phyloP scores from a whole-genome alignment of 2,329 filamentous ascomycete species.

The Cordyceps pruinosa region DNA sequence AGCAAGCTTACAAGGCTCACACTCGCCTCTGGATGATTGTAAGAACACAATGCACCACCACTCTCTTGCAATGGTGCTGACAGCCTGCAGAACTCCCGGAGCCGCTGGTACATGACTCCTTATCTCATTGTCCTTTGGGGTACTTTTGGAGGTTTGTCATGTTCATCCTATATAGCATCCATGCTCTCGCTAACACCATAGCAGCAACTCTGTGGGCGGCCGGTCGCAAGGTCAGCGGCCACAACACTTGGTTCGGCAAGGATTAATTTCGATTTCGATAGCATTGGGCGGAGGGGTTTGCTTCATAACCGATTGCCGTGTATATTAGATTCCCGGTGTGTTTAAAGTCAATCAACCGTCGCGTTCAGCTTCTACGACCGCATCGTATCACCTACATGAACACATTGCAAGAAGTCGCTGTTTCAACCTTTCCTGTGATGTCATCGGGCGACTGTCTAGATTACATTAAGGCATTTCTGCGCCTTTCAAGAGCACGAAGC shows the following conservation, averaged over 20 bases:
- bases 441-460: slow-evolving; percentile 13
- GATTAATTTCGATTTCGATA: slow-evolving; percentile 29
- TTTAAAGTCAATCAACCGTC: background rate
- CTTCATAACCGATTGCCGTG: background rate
- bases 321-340: slow-evolving; percentile 2
- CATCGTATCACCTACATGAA: background rate
- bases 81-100: slow-evolving; percentile 52
- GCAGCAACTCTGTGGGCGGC: slow-evolving; percentile 62
- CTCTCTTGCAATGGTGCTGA: slow-evolving; percentile 9
- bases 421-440: background rate
- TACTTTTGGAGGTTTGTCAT: slow-evolving; percentile 51
- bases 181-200: slow-evolving; percentile 15
- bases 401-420: background rate
- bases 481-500: background rate
- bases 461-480: slow-evolving; percentile 14
- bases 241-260: slow-evolving; percentile 71
- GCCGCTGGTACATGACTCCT: slow-evolving; percentile 58
- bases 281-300: background rate
- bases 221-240: slow-evolving; percentile 63
- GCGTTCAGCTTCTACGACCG: background rate
- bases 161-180: background rate
- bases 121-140: slow-evolving; percentile 62
- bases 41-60: slow-evolving; percentile 32
- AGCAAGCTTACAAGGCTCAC: slow-evolving; percentile 62
- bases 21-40: slow-evolving; percentile 74